Conservation (phyloP, 164 flowering plant genomes). For the Vitis rotundifolia region DNA sequence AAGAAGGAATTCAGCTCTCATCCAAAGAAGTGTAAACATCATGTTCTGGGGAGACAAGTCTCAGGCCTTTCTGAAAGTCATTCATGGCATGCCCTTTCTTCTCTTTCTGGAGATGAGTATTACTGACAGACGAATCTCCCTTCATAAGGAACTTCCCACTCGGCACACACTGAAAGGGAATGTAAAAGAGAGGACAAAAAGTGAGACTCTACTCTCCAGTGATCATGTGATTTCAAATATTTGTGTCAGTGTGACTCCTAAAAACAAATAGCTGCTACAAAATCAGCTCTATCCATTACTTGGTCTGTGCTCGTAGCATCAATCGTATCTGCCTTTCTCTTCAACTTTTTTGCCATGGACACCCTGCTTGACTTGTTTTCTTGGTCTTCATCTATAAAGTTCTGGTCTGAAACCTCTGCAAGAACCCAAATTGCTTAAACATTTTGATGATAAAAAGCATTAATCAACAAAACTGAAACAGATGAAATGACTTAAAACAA, state of each 20-base stretch:
- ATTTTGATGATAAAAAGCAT: background rate
- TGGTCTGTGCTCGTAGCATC: slow-evolving; percentile 29
- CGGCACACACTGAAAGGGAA: slow-evolving; percentile 26
- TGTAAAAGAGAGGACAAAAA: background rate
- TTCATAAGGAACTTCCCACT: background rate
- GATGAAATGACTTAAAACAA: background rate
- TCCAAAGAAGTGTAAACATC: slow-evolving; percentile 2
- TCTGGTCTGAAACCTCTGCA: slow-evolving; percentile 45
- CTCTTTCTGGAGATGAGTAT: background rate
- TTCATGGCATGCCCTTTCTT: slow-evolving; percentile 4
- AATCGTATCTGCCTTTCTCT: slow-evolving; percentile 17
- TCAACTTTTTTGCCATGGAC: slow-evolving; percentile 23
- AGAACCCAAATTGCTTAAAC: background rate
- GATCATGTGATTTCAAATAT: background rate
- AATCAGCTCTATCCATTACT: slow-evolving; percentile 13
- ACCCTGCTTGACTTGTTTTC: slow-evolving; percentile 8
- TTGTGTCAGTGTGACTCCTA: too few relatives aligned
- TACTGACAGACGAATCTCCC: slow-evolving; percentile 5
- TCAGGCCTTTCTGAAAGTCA: slow-evolving; percentile 11
- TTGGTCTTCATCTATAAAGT: slow-evolving; percentile 30
- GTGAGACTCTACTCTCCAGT: background rate
- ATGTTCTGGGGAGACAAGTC: slow-evolving; percentile 1
- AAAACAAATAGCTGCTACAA: background rate
- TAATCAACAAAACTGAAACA: background rate
- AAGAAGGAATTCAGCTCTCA: slow-evolving; percentile 9